Evolutionary conservation across 192 early-diverging fungal genomes (phyloP).

Genomic region (Backusella tarrabulga): DNA sequence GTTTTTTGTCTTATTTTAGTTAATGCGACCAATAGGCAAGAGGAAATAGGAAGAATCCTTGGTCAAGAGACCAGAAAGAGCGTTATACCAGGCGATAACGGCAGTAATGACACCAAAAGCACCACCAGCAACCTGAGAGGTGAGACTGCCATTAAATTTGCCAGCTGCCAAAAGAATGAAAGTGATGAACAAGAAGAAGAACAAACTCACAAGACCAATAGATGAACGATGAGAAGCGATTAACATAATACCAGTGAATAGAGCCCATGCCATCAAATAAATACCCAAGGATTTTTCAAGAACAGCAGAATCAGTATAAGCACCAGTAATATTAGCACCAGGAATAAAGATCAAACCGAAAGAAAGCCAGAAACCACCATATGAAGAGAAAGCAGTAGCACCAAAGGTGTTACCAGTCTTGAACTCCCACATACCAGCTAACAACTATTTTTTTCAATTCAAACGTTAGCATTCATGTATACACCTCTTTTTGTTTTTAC

Average conservation of each 20-base stretch:
- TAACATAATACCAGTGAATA: constrained; percentile 71
- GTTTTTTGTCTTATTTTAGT: not conserved
- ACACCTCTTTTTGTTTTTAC: not conserved
- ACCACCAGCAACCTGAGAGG: constrained; percentile 62
- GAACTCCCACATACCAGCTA: constrained; percentile 88
- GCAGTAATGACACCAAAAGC: constrained; percentile 73
- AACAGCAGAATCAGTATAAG: constrained; percentile 38
- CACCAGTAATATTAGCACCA: constrained; percentile 46
- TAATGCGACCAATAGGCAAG: constrained; percentile 42
- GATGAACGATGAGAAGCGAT: constrained; percentile 64
- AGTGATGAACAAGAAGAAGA: constrained; percentile 66
- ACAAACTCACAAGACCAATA: constrained; percentile 60
- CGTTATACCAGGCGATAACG: constrained; percentile 74
- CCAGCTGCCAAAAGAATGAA: constrained; percentile 69
- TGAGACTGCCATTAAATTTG: constrained; percentile 47
- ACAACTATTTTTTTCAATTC: constrained; percentile 32
- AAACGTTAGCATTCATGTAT: not conserved
- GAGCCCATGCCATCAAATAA: constrained; percentile 63
- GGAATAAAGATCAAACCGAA: constrained; percentile 60
- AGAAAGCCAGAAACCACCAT: constrained; percentile 69
- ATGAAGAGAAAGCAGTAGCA: constrained; percentile 75
- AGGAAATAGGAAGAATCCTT: constrained; percentile 52
- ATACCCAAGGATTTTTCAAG: constrained; percentile 55
- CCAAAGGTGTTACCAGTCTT: constrained; percentile 77
- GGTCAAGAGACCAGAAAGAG: constrained; percentile 59